These are phyloP conservation scores for Adansonia grandidieri DNA, from an alignment of 441 rosid species.

Conservation along the genomic window DNA sequence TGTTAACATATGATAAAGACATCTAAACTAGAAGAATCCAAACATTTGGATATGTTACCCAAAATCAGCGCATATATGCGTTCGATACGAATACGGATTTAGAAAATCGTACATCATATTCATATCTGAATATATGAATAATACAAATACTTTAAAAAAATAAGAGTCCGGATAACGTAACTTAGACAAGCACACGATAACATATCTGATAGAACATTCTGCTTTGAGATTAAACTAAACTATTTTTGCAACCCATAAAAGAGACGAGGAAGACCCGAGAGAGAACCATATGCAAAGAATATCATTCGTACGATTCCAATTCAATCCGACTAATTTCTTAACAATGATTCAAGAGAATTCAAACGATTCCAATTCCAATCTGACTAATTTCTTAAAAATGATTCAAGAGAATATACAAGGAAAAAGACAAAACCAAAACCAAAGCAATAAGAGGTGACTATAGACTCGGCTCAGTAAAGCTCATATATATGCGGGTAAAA, in stretches of 20 bases:
- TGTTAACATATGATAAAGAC: slow-evolving; percentile 20
- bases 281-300: slow-evolving; percentile 32
- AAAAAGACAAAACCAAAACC: slow-evolving; percentile 23
- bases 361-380: slow-evolving; percentile 20
- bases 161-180: background rate
- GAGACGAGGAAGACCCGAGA: background rate
- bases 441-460: slow-evolving; percentile 18
- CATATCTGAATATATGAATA: background rate
- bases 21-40: slow-evolving; percentile 19
- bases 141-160: no score
- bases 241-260: background rate
- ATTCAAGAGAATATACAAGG: slow-evolving; percentile 35
- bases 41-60: background rate
- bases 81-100: no score
- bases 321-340: slow-evolving; percentile 35
- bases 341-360: slow-evolving; percentile 20
- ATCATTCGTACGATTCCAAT: slow-evolving; percentile 19
- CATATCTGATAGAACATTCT: background rate
- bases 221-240: slow-evolving; percentile 6
- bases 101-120: no score
- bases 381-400: slow-evolving; percentile 33
- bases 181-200: background rate
- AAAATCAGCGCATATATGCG: no score
- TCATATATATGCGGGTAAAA: slow-evolving; percentile 28
- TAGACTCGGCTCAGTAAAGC: slow-evolving; percentile 31